Percentiles rank a stretch among this genome's conserved stretches.
Conservation (phyloP, 2,329 filamentous ascomycete species). For the Sporothrix euskadiensis region DNA sequence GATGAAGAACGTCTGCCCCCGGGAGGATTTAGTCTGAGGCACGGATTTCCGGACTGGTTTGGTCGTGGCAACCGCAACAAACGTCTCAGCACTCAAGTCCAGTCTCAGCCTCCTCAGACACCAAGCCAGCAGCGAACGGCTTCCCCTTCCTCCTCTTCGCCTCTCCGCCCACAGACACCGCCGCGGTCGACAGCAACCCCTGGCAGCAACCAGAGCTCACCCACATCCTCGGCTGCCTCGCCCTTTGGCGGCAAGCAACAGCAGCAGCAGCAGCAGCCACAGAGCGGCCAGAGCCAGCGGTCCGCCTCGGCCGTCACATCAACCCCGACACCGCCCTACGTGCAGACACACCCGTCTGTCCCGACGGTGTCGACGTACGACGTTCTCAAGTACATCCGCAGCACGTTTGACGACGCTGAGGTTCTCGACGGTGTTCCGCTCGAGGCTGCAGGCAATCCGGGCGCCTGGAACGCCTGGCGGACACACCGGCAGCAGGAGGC, state of each 20-base stretch:
- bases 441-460: slow-evolving; percentile 81
- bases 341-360: slow-evolving; percentile 42
- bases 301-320: slow-evolving; percentile 30
- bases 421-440: slow-evolving; percentile 78
- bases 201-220: slow-evolving; percentile 37
- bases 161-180: slow-evolving; percentile 29
- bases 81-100: slow-evolving; percentile 46
- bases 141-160: background rate
- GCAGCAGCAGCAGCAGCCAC: background rate
- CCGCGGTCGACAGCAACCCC: slow-evolving; percentile 34
- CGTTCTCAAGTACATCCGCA: slow-evolving; percentile 77
- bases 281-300: slow-evolving; percentile 29
- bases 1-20: slow-evolving; percentile 83
- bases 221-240: slow-evolving; percentile 32
- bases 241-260: slow-evolving; percentile 33
- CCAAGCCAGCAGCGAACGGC: slow-evolving; percentile 35
- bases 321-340: slow-evolving; percentile 41
- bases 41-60: slow-evolving; percentile 92
- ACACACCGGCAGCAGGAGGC: slow-evolving; percentile 58
- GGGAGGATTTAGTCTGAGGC: slow-evolving; percentile 83
- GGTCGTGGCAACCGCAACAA: slow-evolving; percentile 55
- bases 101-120: background rate
- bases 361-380: slow-evolving; percentile 60
- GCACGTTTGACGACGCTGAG: slow-evolving; percentile 74
- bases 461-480: slow-evolving; percentile 93